Conservation (phyloP, 208 protist genomes). For the Acanthamoeba culbertsoni region DNA sequence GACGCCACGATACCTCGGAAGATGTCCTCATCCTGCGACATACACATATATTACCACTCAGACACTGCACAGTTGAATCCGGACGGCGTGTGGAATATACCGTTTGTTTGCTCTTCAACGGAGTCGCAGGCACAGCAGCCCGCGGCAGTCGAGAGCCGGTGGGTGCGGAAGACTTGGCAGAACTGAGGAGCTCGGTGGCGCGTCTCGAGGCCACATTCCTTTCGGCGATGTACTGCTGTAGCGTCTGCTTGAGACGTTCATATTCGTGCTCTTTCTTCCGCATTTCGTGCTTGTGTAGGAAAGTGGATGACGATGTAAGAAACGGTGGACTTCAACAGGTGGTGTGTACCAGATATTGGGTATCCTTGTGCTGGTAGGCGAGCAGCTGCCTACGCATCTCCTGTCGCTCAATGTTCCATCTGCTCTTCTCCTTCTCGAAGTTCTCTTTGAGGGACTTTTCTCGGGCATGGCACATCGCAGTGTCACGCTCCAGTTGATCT, state of each 20-base stretch:
- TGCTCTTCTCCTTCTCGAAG: neutral
- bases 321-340: no score
- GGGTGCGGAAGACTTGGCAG: neutral
- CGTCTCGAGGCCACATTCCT: neutral
- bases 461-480: neutral
- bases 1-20: neutral
- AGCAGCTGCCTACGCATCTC: conserved; percentile 5
- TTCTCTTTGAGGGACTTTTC: conserved; percentile 13
- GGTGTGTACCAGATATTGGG: neutral
- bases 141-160: neutral
- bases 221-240: conserved; percentile 17
- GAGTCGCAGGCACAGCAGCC: neutral
- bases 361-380: neutral
- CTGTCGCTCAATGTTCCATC: conserved; percentile 24
- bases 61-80: no score
- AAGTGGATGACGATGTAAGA: neutral
- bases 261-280: conserved; percentile 7
- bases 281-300: neutral
- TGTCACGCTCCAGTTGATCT: conserved; percentile 2
- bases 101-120: neutral
- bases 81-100: no score
- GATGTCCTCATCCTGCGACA: conserved; percentile 1
- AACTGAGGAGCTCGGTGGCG: neutral
- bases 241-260: conserved; percentile 4
- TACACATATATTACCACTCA: no score